Percentiles rank a stretch among this genome's conserved stretches.
These are phyloP conservation scores for Teratosphaeria zuluensis DNA, from an alignment of 2,329 filamentous ascomycete genomes.

Conservation along the genomic window DNA sequence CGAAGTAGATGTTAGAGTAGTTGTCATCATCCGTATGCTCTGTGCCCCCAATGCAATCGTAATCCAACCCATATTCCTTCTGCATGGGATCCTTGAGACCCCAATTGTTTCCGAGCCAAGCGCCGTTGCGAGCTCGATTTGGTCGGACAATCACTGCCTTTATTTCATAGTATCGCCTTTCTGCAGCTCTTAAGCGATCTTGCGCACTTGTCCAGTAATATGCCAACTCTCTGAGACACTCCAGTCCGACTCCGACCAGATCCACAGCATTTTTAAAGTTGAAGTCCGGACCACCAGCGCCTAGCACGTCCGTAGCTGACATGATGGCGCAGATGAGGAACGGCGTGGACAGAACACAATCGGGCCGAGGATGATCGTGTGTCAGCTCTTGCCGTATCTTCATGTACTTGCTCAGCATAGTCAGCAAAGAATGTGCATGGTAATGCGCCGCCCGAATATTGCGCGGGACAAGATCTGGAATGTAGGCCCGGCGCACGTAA, in stretches of 20 bases:
- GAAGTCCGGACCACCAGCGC: conserved; percentile 47
- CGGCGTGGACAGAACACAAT: conserved; percentile 39
- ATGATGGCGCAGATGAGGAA: conserved; percentile 54
- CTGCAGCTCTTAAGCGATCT: conserved; percentile 41
- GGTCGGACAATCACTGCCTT: conserved; percentile 28
- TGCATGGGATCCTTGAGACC: conserved; percentile 24
- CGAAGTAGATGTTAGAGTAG: conserved; percentile 6
- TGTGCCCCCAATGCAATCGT: conserved; percentile 25
- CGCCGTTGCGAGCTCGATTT: conserved; percentile 27
- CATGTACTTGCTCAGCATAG: conserved; percentile 20
- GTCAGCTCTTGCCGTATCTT: conserved; percentile 10
- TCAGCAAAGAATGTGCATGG: conserved; percentile 45
- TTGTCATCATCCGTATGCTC: conserved; percentile 22
- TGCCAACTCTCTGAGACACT: conserved; percentile 47
- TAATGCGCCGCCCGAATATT: conserved; percentile 42
- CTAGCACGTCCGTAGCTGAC: conserved; percentile 57
- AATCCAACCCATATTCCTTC: conserved; percentile 16
- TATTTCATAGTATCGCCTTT: conserved; percentile 37
- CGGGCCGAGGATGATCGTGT: conserved; percentile 25
- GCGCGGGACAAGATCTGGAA: conserved; percentile 34
- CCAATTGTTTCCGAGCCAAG: conserved; percentile 26
- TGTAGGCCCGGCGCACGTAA: conserved; percentile 39
- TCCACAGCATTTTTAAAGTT: conserved; percentile 45
- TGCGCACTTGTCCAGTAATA: conserved; percentile 51
- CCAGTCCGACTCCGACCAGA: conserved; percentile 43